A percentile compares a stretch with the other conserved stretches of the same genome.
These are phyloP conservation scores for Septoria petroselini DNA, from an alignment of 2,329 filamentous ascomycete genomes.

Conservation along the genomic window DNA sequence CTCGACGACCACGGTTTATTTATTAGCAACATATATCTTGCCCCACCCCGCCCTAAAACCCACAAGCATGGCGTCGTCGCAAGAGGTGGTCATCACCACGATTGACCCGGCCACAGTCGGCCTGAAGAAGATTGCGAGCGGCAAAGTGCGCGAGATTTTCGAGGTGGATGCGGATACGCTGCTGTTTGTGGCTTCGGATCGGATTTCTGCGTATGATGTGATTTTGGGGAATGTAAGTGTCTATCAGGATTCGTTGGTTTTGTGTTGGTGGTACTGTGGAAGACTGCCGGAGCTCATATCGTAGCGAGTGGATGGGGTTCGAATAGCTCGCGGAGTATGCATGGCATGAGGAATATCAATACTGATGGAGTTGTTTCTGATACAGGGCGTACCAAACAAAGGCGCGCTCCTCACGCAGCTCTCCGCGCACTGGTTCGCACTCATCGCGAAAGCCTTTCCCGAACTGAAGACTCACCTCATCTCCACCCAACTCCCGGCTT, in stretches of 20 bases:
- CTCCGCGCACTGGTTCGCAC: conserved; percentile 65
- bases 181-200: conserved; percentile 81
- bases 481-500: conserved; percentile 54
- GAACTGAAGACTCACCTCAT: conserved; percentile 62
- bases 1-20: too few species aligned
- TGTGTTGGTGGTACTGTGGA: too few species aligned
- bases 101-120: conserved; percentile 24
- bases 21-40: too few species aligned
- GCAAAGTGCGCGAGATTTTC: conserved; percentile 82
- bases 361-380: too few species aligned
- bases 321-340: too few species aligned
- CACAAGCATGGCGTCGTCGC: conserved; percentile 12
- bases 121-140: conserved; percentile 53
- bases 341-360: too few species aligned
- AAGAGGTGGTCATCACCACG: conserved; percentile 2
- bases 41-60: background rate
- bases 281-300: too few species aligned
- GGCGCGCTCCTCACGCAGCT: conserved; percentile 65
- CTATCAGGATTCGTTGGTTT: too few species aligned
- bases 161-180: conserved; percentile 66
- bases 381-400: conserved; percentile 64
- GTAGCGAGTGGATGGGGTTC: too few species aligned
- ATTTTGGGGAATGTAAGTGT: conserved; percentile 72
- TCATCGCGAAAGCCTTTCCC: conserved; percentile 57
- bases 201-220: conserved; percentile 94